A percentile compares a stretch with the other conserved stretches of the same genome.
phyloP scores from a whole-genome alignment of 352 stramenopile species.

The Globisporangium polare region DNA sequence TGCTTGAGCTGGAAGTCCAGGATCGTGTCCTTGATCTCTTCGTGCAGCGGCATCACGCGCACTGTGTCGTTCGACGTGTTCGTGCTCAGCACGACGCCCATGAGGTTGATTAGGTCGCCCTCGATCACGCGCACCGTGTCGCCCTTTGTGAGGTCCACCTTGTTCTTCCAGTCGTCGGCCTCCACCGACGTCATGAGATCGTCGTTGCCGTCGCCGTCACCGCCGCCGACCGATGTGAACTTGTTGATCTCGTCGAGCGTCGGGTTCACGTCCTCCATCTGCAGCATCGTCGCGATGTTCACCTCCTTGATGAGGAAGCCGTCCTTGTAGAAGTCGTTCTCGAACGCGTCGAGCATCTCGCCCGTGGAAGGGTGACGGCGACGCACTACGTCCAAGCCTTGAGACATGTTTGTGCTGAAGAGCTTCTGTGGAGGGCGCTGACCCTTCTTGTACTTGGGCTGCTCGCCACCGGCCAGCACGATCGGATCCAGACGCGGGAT shows the following conservation, averaged over 20 bases:
- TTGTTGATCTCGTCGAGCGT: conserved; percentile 88
- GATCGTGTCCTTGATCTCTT: conserved; percentile 91
- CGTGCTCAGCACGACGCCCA: conserved; percentile 87
- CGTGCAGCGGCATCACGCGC: conserved; percentile 85
- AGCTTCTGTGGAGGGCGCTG: conserved; percentile 85
- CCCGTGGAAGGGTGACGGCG: conserved; percentile 65
- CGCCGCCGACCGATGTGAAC: conserved; percentile 59
- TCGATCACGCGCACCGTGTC: conserved; percentile 88
- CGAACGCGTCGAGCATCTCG: conserved; percentile 88
- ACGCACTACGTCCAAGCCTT: conserved; percentile 53
- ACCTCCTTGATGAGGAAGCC: conserved; percentile 87
- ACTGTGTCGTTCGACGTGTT: conserved; percentile 87
- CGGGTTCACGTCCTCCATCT: conserved; percentile 82
- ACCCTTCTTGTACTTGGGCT: conserved; percentile 87
- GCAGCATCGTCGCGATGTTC: conserved; percentile 84
- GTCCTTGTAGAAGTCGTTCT: conserved; percentile 88
- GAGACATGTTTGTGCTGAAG: conserved; percentile 70
- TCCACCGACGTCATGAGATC: conserved; percentile 72
- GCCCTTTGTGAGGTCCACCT: conserved; percentile 86
- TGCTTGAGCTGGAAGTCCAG: conserved; percentile 88
- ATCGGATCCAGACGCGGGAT: conserved; percentile 78
- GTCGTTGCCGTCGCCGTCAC: conserved; percentile 65
- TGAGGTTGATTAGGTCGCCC: conserved; percentile 86
- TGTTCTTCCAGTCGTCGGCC: conserved; percentile 86
- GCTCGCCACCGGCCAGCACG: conserved; percentile 67